Evolutionary conservation across 306 rosid species (phyloP), one percentile per base, ranked within the genome.

Genomic region (Mimosa pudica): DNA sequence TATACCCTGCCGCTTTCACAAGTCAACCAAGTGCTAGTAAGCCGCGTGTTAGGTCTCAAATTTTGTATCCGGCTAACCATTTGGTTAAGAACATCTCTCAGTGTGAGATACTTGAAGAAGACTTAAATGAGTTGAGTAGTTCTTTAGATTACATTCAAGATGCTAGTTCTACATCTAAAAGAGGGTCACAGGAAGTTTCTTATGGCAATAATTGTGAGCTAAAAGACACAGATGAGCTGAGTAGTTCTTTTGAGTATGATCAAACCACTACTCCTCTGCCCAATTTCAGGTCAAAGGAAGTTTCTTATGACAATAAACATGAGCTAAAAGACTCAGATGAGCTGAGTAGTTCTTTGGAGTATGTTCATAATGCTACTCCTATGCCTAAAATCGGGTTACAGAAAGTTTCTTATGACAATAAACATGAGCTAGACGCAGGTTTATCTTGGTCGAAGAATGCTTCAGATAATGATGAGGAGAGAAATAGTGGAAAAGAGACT

Each of bases 391-490:
- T 35, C 10, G 80, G 83, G 51, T 74, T 55, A 17, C 86, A 83
- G 80, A 82, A 83, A 52, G 78, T 70, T 63, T 58, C 81, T 0
- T 18, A 11, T 73, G 96, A 86, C 52, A 87, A 79, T 78, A 88
- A 87, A 66, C 36, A 72, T n/a, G 69, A 83, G 66, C 84, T 77
- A 72, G 97, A 92, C 80, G 93, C 77, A 84, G 88, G 97, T 86
- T 80, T 91, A 79, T 87, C 97, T 73, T 91, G 97, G 98, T 74
- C 89, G 87, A 91, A 91, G 82, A 97, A 97, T 33, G 87, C 85
- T 17, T 18, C 87, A 33, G 48, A 81, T 18, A 79, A 73, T 79
- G 77, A 74, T 67, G 86, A 83, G 64, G 86, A 83, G 67, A 84
- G 83, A 62, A 75, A 74, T 68, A 74, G 77, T 60, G 85, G 73